Conservation (phyloP, 1,284 basidiomycete genomes). For the Pseudomicrostroma phylloplanum region DNA sequence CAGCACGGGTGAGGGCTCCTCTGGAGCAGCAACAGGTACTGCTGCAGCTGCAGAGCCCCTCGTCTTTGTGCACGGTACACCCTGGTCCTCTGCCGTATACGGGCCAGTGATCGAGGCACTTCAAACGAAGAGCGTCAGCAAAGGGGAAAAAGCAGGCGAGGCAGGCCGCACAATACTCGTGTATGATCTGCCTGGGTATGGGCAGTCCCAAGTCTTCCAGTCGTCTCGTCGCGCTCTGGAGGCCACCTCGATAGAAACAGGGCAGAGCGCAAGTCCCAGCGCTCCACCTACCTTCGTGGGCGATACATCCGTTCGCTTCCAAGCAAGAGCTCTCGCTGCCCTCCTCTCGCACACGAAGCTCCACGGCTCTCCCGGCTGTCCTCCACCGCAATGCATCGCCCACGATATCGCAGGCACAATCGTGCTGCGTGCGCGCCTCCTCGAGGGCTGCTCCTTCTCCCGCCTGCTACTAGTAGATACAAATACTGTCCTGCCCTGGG, state of each 20-base stretch:
- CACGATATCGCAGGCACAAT: neutral
- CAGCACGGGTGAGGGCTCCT: too few relatives aligned
- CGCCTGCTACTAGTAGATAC: neutral
- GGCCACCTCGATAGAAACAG: too few relatives aligned
- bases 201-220: neutral
- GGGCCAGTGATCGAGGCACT: neutral
- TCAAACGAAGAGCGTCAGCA: neutral
- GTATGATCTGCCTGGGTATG: neutral
- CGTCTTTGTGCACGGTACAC: neutral
- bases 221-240: neutral
- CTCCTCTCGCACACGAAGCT: neutral
- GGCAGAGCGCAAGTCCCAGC: too few relatives aligned
- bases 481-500: neutral
- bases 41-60: neutral
- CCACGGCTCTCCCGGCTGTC: neutral
- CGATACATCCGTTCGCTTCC: neutral
- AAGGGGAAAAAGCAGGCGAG: too few relatives aligned
- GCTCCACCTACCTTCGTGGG: neutral
- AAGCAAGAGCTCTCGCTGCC: conserved; percentile 1
- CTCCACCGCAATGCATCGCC: neutral
- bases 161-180: neutral
- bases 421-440: neutral
- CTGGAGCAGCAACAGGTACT: too few relatives aligned
- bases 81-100: neutral
- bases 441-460: neutral